A percentile compares a stretch with the other conserved stretches of the same genome.
These are phyloP conservation scores for Dimocarpus longan DNA, from an alignment of 345 rosid genomes.

Conservation along the genomic window DNA sequence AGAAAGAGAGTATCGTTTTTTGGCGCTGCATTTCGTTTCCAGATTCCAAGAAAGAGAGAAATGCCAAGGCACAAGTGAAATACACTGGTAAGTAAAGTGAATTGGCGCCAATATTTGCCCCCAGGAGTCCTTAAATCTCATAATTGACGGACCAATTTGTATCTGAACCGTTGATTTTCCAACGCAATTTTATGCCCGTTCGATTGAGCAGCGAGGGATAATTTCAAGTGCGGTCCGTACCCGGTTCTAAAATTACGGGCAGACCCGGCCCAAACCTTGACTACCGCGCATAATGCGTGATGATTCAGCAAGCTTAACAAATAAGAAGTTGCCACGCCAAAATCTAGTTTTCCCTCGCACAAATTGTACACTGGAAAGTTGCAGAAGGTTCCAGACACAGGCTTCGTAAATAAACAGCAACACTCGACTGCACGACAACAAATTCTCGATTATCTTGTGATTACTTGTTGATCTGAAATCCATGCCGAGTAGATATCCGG, in stretches of 20 bases:
- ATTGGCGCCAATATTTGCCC: constrained; percentile 52
- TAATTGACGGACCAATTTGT: constrained; percentile 13
- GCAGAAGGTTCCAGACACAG: constrained; percentile 45
- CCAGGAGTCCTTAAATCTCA: constrained; percentile 1
- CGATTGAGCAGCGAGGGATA: not conserved
- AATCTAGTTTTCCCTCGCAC: not conserved
- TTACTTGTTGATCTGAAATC: not conserved
- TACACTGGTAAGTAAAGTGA: not conserved
- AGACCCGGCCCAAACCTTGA: not conserved
- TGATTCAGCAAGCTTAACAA: not conserved
- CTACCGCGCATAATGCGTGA: not conserved
- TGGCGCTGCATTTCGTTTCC: constrained; percentile 86
- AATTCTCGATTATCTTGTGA: not conserved
- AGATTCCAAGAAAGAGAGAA: constrained; percentile 6
- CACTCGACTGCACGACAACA: rapidly evolving
- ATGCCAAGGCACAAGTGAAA: not conserved
- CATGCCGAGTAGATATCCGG: constrained; percentile 73
- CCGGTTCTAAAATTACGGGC: not conserved
- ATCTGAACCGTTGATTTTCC: constrained; percentile 15
- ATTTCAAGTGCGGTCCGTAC: too few relatives aligned
- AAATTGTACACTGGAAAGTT: not conserved
- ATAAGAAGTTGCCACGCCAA: constrained; percentile 16
- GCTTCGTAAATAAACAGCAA: constrained; percentile 8
- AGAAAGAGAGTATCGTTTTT: constrained; percentile 71
- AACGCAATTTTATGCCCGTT: not conserved